These are phyloP conservation scores for Diaporthe sp. DNA, from an alignment of 2,329 filamentous ascomycete genomes.

Conservation along the genomic window DNA sequence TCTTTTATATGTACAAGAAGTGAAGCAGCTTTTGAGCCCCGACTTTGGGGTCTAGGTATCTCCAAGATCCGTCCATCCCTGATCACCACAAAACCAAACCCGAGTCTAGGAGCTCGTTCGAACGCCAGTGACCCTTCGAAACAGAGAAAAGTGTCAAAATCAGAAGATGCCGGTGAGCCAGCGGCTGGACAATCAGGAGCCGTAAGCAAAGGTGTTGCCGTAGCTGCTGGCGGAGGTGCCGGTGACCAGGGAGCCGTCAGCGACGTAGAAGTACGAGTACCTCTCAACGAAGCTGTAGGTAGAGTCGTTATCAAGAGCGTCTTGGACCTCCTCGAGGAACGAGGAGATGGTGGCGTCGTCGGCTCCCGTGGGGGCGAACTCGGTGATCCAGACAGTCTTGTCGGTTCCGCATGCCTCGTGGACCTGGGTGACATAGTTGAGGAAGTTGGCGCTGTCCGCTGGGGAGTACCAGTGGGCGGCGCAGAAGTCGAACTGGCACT, in stretches of 20 bases:
- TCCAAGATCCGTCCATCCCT: not conserved
- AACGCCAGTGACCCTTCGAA: constrained; percentile 27
- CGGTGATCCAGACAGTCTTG: constrained; percentile 71
- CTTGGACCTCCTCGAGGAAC: constrained; percentile 62
- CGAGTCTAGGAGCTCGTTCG: constrained; percentile 9
- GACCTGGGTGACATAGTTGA: constrained; percentile 62
- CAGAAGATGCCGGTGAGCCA: constrained; percentile 27
- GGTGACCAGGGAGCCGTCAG: constrained; percentile 53
- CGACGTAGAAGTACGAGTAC: constrained; percentile 69
- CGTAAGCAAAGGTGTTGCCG: constrained; percentile 61
- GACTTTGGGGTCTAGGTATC: constrained; percentile 16
- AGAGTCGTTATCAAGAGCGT: constrained; percentile 57
- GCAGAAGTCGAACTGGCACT: constrained; percentile 69
- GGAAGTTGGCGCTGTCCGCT: constrained; percentile 60
- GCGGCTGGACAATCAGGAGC: constrained; percentile 38
- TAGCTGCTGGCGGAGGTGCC: constrained; percentile 53
- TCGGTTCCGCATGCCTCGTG: constrained; percentile 53
- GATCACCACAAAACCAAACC: not conserved
- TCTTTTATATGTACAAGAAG: constrained; percentile 29
- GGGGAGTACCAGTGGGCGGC: constrained; percentile 73
- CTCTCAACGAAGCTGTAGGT: constrained; percentile 60
- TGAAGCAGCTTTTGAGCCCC: constrained; percentile 18
- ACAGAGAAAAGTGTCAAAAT: constrained; percentile 32
- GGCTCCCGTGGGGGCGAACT: constrained; percentile 67
- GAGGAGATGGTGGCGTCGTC: constrained; percentile 50